These are phyloP conservation scores for Caloboletus firmus DNA, from an alignment of 1,284 basidiomycete species.

Conservation along the genomic window DNA sequence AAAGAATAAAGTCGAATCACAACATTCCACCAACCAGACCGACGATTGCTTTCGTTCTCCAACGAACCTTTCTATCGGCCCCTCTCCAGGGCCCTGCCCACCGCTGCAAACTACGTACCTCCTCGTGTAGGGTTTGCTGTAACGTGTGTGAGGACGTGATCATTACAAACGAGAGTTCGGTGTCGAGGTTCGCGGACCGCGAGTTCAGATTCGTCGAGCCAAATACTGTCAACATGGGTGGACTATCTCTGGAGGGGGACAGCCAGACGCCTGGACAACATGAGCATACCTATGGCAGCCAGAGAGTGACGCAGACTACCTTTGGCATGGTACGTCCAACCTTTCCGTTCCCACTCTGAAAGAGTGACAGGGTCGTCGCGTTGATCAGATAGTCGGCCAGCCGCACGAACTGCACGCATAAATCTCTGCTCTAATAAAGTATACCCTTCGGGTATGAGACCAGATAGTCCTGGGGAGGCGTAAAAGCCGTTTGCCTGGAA, in stretches of 20 bases:
- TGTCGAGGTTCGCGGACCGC: conserved; percentile 87
- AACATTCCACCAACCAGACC: conserved; percentile 68
- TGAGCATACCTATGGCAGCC: conserved; percentile 6
- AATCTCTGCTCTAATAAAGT: conserved; percentile 86
- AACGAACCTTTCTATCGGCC: conserved; percentile 65
- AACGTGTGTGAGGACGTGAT: conserved; percentile 57
- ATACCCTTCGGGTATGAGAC: conserved; percentile 94
- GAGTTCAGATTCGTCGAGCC: conserved; percentile 97
- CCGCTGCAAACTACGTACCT: conserved; percentile 47
- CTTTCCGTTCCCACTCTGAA: conserved; percentile 84
- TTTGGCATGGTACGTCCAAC: conserved; percentile 99
- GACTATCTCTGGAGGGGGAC: conserved; percentile 52
- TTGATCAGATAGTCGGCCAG: conserved; percentile 50
- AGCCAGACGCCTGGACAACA: conserved; percentile 76
- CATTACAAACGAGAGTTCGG: conserved; percentile 90
- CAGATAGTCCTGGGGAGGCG: conserved; percentile 84
- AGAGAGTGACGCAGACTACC: conserved; percentile 48
- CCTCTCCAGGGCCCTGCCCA: conserved; percentile 59
- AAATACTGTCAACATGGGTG: conserved; percentile 81
- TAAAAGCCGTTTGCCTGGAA: conserved; percentile 92
- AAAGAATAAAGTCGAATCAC: conserved; percentile 9
- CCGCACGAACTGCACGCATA: conserved; percentile 63
- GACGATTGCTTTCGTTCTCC: conserved; percentile 68
- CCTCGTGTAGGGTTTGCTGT: conserved; percentile 42
- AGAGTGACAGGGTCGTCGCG: conserved; percentile 59